Percentiles rank a stretch among this genome's conserved stretches.
Conservation (phyloP, 2,329 filamentous ascomycete species). For the Grosmannia serpens region DNA sequence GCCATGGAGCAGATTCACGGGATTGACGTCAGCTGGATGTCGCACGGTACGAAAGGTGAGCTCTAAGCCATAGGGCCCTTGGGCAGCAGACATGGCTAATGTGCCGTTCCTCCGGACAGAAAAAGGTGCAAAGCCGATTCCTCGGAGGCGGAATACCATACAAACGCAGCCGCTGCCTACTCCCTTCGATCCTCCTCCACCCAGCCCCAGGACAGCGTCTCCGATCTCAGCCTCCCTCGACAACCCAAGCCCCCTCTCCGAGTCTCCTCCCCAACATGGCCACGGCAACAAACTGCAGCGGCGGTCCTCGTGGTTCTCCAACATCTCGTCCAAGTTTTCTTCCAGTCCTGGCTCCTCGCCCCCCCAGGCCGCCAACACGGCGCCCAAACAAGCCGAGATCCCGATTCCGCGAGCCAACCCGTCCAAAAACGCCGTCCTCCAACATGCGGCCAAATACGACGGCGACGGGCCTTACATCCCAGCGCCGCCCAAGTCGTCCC, state of each 20-base stretch:
- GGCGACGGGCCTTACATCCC: conserved; percentile 60
- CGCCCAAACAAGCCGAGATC: conserved; percentile 29
- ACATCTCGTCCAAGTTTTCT: conserved; percentile 85
- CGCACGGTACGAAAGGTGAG: conserved; percentile 72
- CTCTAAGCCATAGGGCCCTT: conserved; percentile 24
- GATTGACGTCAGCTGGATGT: conserved; percentile 84
- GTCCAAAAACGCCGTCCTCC: conserved; percentile 47
- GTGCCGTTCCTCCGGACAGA: conserved; percentile 12
- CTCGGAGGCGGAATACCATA: conserved; percentile 16
- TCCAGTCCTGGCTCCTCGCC: conserved; percentile 26
- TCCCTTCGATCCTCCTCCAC: neutral
- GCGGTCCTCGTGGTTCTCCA: conserved; percentile 85
- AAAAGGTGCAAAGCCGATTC: conserved; percentile 14
- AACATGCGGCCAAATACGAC: conserved; percentile 41
- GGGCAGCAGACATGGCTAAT: neutral
- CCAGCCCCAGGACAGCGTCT: neutral
- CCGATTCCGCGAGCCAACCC: conserved; percentile 37
- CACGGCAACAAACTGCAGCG: conserved; percentile 22
- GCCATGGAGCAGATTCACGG: conserved; percentile 70
- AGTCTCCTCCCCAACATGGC: neutral
- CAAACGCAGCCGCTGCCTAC: conserved; percentile 11
- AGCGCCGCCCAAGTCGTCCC: conserved; percentile 54
- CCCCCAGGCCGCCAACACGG: conserved; percentile 21
- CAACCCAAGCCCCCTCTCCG: neutral
- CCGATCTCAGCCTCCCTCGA: conserved; percentile 2